A percentile compares a stretch with the other conserved stretches of the same genome.
phyloP scores from a whole-genome alignment of 257 asterid genomes.

The Rehmannia glutinosa region DNA sequence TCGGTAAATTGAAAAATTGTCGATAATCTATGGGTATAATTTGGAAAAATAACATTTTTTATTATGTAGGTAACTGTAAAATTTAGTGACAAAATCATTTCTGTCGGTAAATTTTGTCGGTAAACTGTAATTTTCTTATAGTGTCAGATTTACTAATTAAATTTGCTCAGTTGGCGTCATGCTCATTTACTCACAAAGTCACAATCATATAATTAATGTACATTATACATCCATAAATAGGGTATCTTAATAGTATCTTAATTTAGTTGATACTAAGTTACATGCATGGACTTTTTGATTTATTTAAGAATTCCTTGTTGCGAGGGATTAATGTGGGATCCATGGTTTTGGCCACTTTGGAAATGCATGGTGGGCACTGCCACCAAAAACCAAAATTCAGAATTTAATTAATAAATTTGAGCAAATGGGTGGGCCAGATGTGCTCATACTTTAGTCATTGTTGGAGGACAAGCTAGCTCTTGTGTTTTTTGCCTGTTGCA shows the following conservation, averaged over 20 bases:
- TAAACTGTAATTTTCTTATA: too few species aligned
- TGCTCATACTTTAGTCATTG: slow-evolving; percentile 19
- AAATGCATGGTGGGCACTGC: slow-evolving; percentile 36
- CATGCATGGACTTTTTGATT: slow-evolving; percentile 22
- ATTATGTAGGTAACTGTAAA: too few species aligned
- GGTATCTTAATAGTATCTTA: background rate
- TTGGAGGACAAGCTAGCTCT: slow-evolving; percentile 31
- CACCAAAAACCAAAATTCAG: slow-evolving; percentile 33
- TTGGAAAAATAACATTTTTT: too few species aligned
- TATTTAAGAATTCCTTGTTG: slow-evolving; percentile 15
- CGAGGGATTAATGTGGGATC: slow-evolving; percentile 11
- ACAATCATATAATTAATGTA: too few species aligned
- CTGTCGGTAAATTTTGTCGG: too few species aligned
- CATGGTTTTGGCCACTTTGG: slow-evolving; percentile 26
- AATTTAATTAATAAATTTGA: slow-evolving; percentile 6
- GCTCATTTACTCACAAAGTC: too few species aligned
- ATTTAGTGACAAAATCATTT: too few species aligned
- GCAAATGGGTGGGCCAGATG: slow-evolving; percentile 31
- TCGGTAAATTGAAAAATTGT: too few species aligned
- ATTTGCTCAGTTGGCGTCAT: too few species aligned
- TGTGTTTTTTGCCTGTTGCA: background rate
- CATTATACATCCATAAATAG: background rate
- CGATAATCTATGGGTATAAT: too few species aligned
- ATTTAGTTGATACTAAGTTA: background rate
- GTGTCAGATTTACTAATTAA: too few species aligned